phyloP scores from a whole-genome alignment of 805 yeast species.

The Candida sphagnicola region DNA sequence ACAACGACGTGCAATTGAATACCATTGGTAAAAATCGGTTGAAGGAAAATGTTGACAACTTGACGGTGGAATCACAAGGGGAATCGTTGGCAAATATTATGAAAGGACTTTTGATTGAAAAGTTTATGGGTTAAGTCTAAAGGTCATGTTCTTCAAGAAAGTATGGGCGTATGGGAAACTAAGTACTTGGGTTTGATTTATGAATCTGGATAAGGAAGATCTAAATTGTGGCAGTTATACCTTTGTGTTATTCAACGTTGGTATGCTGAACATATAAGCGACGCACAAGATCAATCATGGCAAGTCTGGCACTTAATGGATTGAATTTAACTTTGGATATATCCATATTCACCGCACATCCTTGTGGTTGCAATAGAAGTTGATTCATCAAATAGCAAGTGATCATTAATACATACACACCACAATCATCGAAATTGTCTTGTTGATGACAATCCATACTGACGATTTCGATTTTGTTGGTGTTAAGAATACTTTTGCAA shows the following conservation, averaged over 20 bases:
- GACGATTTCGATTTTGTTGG: conserved; percentile 21
- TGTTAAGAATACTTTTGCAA: conserved; percentile 19
- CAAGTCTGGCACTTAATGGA: conserved; percentile 46
- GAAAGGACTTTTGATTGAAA: conserved; percentile 22
- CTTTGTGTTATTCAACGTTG: too few relatives aligned
- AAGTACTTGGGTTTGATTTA: too few relatives aligned
- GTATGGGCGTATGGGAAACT: too few relatives aligned
- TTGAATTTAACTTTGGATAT: conserved; percentile 39
- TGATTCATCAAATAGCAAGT: conserved; percentile 29
- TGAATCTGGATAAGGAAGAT: too few relatives aligned
- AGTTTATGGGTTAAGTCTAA: conserved; percentile 15
- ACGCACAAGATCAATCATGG: conserved; percentile 25
- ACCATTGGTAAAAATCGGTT: not conserved
- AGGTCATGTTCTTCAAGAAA: too few relatives aligned
- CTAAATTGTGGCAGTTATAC: too few relatives aligned
- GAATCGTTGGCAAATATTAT: conserved; percentile 26
- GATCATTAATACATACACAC: conserved; percentile 42
- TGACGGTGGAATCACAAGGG: conserved; percentile 11
- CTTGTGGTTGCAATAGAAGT: conserved; percentile 16
- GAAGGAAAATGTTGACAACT: conserved; percentile 8
- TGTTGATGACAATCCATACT: conserved; percentile 53
- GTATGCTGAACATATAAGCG: conserved; percentile 6
- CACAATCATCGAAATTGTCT: conserved; percentile 64
- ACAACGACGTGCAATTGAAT: conserved; percentile 12
- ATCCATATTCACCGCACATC: conserved; percentile 29